These are phyloP conservation scores for Colletotrichum simmondsii DNA, from an alignment of 2,329 filamentous ascomycete genomes.

Conservation along the genomic window DNA sequence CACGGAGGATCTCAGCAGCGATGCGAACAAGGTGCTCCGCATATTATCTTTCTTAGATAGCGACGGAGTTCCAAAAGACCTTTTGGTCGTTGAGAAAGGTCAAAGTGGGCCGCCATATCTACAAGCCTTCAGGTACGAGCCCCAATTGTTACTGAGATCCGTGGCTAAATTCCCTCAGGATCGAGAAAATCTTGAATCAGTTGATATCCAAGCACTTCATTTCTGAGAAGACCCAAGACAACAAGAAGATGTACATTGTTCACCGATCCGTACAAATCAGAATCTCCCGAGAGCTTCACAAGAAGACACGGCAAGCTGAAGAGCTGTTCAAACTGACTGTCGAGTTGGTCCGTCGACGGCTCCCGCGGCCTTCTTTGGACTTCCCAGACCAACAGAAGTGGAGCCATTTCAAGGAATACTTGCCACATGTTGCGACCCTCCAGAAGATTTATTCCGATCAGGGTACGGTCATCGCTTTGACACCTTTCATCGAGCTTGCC, in stretches of 20 bases:
- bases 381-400: slow-evolving; percentile 30
- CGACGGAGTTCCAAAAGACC: slow-evolving; percentile 34
- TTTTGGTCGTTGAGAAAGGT: slow-evolving; percentile 30
- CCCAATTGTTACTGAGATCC: background rate
- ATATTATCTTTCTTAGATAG: slow-evolving; percentile 36
- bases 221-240: slow-evolving; percentile 22
- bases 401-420: slow-evolving; percentile 36
- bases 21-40: slow-evolving; percentile 32
- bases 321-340: slow-evolving; percentile 33
- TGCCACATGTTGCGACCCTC: slow-evolving; percentile 34
- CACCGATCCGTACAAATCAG: slow-evolving; percentile 32
- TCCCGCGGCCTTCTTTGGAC: slow-evolving; percentile 33
- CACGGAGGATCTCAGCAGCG: slow-evolving; percentile 29
- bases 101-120: slow-evolving; percentile 23
- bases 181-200: slow-evolving; percentile 15
- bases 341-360: slow-evolving; percentile 26
- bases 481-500: slow-evolving; percentile 32
- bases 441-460: slow-evolving; percentile 32
- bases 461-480: slow-evolving; percentile 1
- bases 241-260: slow-evolving; percentile 29
- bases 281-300: slow-evolving; percentile 33
- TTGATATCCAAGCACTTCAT: slow-evolving; percentile 25
- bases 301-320: slow-evolving; percentile 28
- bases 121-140: slow-evolving; percentile 15
- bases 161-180: background rate